A percentile compares a stretch with the other conserved stretches of the same genome.
Evolutionary conservation across 371 early-diverging fungal species (phyloP).

Genomic region (Apophysomyces elegans): DNA sequence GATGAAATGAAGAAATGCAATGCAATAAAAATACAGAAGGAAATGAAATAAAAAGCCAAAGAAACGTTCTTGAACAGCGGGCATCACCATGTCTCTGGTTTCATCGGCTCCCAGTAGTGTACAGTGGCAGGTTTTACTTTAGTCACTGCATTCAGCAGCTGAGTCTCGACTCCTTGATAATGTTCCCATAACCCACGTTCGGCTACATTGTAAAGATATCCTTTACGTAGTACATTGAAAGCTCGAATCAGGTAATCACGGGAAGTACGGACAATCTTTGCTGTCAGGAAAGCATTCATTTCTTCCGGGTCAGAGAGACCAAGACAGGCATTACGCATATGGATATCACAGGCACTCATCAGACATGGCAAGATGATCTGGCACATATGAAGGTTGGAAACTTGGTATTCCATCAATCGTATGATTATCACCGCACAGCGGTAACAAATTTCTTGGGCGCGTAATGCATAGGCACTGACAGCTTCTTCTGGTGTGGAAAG

Average conservation of each 20-base stretch:
- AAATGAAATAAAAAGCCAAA: neutral
- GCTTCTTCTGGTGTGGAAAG: conserved; percentile 12
- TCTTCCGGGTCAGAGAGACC: conserved; percentile 29
- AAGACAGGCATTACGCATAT: conserved; percentile 40
- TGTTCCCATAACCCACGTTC: conserved; percentile 40
- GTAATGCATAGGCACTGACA: conserved; percentile 16
- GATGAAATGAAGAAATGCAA: neutral
- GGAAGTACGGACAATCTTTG: conserved; percentile 25
- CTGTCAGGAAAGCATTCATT: conserved; percentile 17
- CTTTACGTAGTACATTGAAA: conserved; percentile 33
- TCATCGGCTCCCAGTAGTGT: conserved; percentile 12
- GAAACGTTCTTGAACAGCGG: neutral
- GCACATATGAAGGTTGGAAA: conserved; percentile 24
- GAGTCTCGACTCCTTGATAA: conserved; percentile 35
- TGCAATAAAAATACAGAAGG: conserved; percentile 6
- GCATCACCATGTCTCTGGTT: conserved; percentile 2
- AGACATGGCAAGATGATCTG: conserved; percentile 29
- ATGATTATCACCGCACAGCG: conserved; percentile 31
- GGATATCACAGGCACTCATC: conserved; percentile 41
- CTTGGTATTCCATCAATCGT: conserved; percentile 38
- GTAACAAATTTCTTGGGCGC: conserved; percentile 38
- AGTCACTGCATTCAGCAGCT: conserved; percentile 20
- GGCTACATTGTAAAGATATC: conserved; percentile 39
- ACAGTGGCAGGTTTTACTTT: conserved; percentile 15
- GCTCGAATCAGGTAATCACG: conserved; percentile 41